phyloP scores from a whole-genome alignment of 768 basidiomycete species.

The Omphalotus guepiniiformis region DNA sequence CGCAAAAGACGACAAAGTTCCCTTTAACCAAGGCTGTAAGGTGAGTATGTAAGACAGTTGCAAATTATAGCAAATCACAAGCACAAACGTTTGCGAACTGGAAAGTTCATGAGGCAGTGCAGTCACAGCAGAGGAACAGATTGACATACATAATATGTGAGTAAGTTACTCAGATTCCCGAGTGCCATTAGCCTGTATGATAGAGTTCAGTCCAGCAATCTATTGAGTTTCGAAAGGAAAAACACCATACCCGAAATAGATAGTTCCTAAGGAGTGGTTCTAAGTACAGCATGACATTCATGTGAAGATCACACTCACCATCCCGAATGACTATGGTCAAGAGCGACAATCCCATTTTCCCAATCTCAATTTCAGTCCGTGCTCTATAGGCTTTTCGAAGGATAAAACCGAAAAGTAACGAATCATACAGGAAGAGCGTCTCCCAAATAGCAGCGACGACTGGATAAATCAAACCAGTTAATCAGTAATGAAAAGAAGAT shows the following conservation, averaged over 20 bases:
- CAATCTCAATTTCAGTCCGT: neutral
- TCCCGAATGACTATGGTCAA: constrained; percentile 1
- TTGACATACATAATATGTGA: constrained; percentile 3
- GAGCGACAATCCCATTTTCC: constrained; percentile 1
- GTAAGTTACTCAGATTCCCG: neutral
- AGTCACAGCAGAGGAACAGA: neutral
- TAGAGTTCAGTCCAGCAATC: neutral
- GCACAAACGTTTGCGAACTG: neutral
- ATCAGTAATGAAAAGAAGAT: neutral
- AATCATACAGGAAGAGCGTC: neutral
- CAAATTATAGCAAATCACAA: neutral
- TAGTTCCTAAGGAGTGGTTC: neutral
- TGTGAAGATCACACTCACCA: neutral
- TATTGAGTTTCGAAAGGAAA: neutral
- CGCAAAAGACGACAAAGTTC: neutral
- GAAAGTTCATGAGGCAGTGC: neutral
- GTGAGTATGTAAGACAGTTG: neutral
- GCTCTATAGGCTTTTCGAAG: constrained; percentile 1
- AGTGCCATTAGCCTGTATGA: constrained; percentile 1
- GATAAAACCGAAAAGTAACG: neutral
- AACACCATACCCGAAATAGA: constrained; percentile 4
- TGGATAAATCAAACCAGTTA: neutral
- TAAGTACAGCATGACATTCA: neutral
- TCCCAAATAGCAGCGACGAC: constrained; percentile 5
- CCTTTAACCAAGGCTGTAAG: neutral